These are phyloP conservation scores for Tolypocladium sp. DNA, from an alignment of 2,329 filamentous ascomycete species.

Conservation along the genomic window DNA sequence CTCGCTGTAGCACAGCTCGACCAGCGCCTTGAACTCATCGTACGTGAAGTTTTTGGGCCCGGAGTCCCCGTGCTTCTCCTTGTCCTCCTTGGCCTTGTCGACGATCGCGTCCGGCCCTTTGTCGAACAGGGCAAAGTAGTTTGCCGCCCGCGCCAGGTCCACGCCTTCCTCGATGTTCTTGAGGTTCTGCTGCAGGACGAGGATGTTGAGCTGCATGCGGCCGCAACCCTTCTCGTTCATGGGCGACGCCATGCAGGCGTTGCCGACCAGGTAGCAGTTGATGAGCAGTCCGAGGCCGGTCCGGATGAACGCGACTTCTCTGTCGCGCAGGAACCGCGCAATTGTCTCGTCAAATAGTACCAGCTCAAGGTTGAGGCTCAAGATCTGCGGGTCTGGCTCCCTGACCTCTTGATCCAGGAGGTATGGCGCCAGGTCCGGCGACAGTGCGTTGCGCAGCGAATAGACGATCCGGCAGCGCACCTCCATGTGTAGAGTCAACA, in stretches of 20 bases:
- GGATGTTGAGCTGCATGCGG: constrained; percentile 87
- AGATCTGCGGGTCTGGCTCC: constrained; percentile 69
- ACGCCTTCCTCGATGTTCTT: constrained; percentile 79
- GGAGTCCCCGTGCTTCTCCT: constrained; percentile 17
- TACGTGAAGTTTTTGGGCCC: constrained; percentile 45
- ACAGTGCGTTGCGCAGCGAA: constrained; percentile 59
- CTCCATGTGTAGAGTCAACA: constrained; percentile 83
- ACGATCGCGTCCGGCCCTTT: constrained; percentile 57
- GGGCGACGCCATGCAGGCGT: constrained; percentile 59
- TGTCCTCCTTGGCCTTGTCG: constrained; percentile 44
- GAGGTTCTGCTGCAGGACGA: constrained; percentile 92
- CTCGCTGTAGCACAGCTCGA: constrained; percentile 62
- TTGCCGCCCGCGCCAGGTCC: constrained; percentile 50
- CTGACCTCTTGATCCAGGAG: constrained; percentile 62
- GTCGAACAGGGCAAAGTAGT: constrained; percentile 62
- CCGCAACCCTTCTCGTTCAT: constrained; percentile 80
- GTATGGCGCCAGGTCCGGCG: constrained; percentile 51
- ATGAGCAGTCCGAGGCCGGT: constrained; percentile 69
- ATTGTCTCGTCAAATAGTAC: constrained; percentile 83
- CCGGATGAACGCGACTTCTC: constrained; percentile 68
- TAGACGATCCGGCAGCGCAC: constrained; percentile 78
- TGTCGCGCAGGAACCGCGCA: constrained; percentile 58
- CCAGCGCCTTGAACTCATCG: constrained; percentile 55
- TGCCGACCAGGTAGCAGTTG: constrained; percentile 68
- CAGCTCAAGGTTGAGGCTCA: constrained; percentile 76